Conservation (phyloP, 1,139 yeast genomes). For the Casaregolazyma lundiana region DNA sequence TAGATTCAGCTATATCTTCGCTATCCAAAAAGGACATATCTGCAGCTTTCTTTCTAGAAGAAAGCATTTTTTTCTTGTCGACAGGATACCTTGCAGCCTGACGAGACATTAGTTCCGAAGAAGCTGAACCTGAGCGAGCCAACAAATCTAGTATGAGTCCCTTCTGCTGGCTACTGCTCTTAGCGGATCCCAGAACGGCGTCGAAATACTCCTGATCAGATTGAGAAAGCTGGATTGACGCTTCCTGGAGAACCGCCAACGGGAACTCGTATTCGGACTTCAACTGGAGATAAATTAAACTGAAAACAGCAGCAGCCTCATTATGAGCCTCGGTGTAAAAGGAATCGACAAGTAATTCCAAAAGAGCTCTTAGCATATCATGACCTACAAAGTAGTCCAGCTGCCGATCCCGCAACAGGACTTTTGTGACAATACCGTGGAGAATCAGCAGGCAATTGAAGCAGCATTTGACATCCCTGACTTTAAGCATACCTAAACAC, state of each 20-base stretch:
- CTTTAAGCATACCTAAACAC: slow-evolving; percentile 70
- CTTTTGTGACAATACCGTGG: slow-evolving; percentile 63
- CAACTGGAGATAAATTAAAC: slow-evolving; percentile 70
- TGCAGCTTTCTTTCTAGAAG: not conserved
- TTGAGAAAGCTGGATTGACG: not conserved
- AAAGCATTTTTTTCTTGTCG: not conserved
- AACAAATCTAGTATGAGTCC: slow-evolving; percentile 64
- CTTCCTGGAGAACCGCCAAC: slow-evolving; percentile 34
- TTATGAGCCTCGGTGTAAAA: slow-evolving; percentile 83
- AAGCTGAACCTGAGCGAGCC: slow-evolving; percentile 27
- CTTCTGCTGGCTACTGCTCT: slow-evolving; percentile 66
- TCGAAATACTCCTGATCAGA: slow-evolving; percentile 43
- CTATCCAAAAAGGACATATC: slow-evolving; percentile 44
- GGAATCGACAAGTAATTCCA: slow-evolving; percentile 66
- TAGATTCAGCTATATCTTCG: slow-evolving; percentile 19
- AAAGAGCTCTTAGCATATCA: slow-evolving; percentile 44
- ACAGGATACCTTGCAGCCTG: not conserved
- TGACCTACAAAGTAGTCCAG: slow-evolving; percentile 72
- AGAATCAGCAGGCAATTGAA: slow-evolving; percentile 82
- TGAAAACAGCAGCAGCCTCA: slow-evolving; percentile 85
- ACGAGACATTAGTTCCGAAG: not conserved
- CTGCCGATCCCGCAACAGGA: slow-evolving; percentile 63
- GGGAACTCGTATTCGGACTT: slow-evolving; percentile 52
- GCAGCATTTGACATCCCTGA: slow-evolving; percentile 87
- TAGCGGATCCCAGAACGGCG: slow-evolving; percentile 43